Evolutionary conservation across 2,329 filamentous ascomycete genomes (phyloP).

Genomic region (Paracamarosporium sp.): DNA sequence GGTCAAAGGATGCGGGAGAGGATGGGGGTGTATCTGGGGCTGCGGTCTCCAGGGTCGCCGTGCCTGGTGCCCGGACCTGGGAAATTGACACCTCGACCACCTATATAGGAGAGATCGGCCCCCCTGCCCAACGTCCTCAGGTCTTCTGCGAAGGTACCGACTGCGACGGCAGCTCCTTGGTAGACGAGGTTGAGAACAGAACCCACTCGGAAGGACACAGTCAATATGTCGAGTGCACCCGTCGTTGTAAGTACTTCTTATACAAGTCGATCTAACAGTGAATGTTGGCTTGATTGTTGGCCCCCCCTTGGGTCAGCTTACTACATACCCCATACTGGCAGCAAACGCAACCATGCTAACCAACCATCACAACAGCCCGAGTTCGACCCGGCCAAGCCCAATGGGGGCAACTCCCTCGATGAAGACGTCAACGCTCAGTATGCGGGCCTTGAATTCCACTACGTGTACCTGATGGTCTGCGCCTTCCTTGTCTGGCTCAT

Average conservation of each 20-base stretch:
- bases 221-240: background rate
- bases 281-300: too few species aligned
- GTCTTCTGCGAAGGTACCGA: background rate
- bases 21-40: background rate
- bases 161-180: background rate
- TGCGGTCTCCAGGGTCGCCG: background rate
- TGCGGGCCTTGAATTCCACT: conserved; percentile 65
- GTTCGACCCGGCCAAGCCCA: conserved; percentile 52
- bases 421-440: conserved; percentile 67
- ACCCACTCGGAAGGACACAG: background rate
- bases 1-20: background rate
- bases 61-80: background rate
- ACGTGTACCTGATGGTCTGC: conserved; percentile 66
- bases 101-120: background rate
- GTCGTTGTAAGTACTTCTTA: background rate
- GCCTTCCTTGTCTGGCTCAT: conserved; percentile 70
- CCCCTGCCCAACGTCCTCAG: background rate
- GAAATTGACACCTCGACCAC: background rate
- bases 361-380: conserved; percentile 43
- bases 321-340: too few species aligned
- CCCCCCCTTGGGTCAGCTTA: too few species aligned
- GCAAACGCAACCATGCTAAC: background rate
- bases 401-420: conserved; percentile 61
- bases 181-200: background rate
- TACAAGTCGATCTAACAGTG: background rate